phyloP scores from a whole-genome alignment of 352 stramenopile species.

The Phytophthora quininea region DNA sequence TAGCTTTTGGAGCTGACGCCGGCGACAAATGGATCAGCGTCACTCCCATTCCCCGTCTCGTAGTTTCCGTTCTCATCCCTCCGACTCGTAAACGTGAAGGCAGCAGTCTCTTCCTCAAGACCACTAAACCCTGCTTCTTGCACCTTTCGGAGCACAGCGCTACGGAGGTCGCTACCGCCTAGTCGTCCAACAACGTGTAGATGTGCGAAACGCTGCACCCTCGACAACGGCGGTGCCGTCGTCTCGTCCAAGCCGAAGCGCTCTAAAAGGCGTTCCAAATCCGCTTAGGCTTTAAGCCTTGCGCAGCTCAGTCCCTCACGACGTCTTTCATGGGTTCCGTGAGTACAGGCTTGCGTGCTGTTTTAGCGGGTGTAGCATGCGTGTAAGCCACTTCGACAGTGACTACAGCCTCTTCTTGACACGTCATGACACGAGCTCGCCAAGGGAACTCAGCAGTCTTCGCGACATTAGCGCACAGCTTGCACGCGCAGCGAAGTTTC shows the following conservation, averaged over 20 bases:
- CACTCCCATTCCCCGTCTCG: constrained; percentile 1
- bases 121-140: background rate
- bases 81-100: constrained; percentile 3
- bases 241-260: no score
- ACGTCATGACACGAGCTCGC: background rate
- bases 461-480: background rate
- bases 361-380: background rate
- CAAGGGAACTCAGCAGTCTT: background rate
- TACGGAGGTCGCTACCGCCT: background rate
- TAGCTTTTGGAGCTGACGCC: constrained; percentile 5
- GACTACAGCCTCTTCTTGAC: background rate
- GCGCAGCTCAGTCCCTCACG: background rate
- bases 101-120: background rate
- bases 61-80: background rate
- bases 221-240: no score
- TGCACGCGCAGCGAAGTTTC: background rate
- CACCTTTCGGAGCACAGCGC: background rate
- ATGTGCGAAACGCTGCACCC: background rate
- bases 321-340: background rate
- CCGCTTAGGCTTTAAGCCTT: background rate
- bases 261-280: background rate
- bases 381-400: background rate
- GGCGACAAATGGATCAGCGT: background rate
- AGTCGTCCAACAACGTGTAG: background rate
- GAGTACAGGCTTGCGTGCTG: background rate